Evolutionary conservation across 306 rosid genomes (phyloP).

Genomic region (Alnus rubra): DNA sequence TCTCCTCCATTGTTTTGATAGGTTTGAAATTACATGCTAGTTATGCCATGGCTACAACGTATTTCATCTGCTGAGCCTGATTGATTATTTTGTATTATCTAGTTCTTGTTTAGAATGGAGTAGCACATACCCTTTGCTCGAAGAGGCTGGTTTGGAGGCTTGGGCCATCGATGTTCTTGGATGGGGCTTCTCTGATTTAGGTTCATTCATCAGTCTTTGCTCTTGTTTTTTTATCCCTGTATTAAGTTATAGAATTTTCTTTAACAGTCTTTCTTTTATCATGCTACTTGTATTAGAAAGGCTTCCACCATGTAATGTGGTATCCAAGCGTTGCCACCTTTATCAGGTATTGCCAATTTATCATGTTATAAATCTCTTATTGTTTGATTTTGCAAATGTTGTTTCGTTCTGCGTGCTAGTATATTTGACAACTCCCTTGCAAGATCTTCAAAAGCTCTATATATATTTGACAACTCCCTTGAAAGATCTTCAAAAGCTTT

Average conservation of each 20-base stretch:
- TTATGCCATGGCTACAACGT: constrained; percentile 1
- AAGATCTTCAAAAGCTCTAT: too few species aligned
- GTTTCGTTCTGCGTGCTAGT: too few species aligned
- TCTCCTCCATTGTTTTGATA: constrained; percentile 95
- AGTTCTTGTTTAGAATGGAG: constrained; percentile 99
- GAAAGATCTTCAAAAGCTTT: too few species aligned
- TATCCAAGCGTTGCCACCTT: constrained; percentile 78
- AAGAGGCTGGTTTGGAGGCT: constrained; percentile 78
- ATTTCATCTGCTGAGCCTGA: constrained; percentile 28
- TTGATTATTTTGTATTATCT: constrained; percentile 49
- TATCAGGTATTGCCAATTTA: constrained; percentile 60
- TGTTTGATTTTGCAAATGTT: too few species aligned
- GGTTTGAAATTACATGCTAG: constrained; percentile 47
- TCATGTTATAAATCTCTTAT: too few species aligned
- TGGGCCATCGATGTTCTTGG: constrained; percentile 98
- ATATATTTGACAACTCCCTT: too few species aligned
- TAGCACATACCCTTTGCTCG: constrained; percentile 75
- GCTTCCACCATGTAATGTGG: constrained; percentile 72
- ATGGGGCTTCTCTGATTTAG: constrained; percentile 98
- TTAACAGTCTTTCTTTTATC: constrained; percentile 9
- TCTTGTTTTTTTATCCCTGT: constrained; percentile 10
- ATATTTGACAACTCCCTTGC: too few species aligned
- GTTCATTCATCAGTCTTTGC: constrained; percentile 34
- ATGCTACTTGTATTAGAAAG: constrained; percentile 47
- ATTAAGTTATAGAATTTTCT: neutral